Evolutionary conservation across 2,329 filamentous ascomycete genomes (phyloP), one percentile per base, ranked within the genome.

Genomic region (Venturia aucupariae): DNA sequence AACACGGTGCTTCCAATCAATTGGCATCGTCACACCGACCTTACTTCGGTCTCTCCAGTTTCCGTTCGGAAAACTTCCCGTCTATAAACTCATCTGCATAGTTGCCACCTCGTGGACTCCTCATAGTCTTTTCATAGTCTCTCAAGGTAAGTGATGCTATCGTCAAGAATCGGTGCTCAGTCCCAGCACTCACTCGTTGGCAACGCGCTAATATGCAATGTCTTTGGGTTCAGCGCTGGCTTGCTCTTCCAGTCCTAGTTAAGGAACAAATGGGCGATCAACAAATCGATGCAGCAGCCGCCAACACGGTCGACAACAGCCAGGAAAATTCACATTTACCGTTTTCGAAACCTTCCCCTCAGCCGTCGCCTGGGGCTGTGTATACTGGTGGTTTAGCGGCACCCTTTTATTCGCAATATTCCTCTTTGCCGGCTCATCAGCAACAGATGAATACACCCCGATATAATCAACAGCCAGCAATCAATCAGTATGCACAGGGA

Each of bases 171-270:
- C 30, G 27, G 35, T n/a, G 44, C 19, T 57, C 13, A 11, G 4
- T 35, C 27, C 19, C 11, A 17, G 1, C 1, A 19, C 19, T 57
- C 27, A 11, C 11, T 57, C 51, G 17, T n/a, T 57, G 35, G 30
- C 69, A 66, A 75, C 76, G 72, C 71, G 68, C 75, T 77, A 70
- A 77, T 70, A 77, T 76, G 74, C 68, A 74, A 67, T 75, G 74
- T 67, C 68, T 76, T 69, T 77, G 74, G 75, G 68, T 77, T 66
- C 75, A 77, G 66, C 75, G 76, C 73, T 77, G 75, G 75, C 68
- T 77, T 65, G 71, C 75, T 65, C 70, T 77, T 70, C 75, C 75
- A 60, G 65, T 76, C 67, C 67, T 75, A 68, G 70, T 72, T 67
- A 73, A 76, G 65, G 71, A 72, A 67, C 72, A 71, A 67, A 77